Conservation (phyloP, 768 basidiomycete genomes). For the Daedaleopsis nitida region DNA sequence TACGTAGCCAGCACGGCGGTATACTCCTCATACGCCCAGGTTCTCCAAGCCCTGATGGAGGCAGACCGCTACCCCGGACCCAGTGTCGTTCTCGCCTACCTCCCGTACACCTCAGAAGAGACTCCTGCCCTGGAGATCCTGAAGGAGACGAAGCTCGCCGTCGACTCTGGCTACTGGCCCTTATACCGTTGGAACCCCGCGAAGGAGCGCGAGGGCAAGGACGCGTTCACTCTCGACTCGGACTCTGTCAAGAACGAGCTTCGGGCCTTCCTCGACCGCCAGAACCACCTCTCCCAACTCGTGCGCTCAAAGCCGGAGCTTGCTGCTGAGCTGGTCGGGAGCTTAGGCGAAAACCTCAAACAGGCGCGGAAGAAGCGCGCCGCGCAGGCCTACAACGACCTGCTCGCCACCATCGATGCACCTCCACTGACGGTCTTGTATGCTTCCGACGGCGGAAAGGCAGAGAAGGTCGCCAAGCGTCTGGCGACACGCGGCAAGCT, state of each 20-base stretch:
- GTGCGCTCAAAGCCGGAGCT: slow-evolving; percentile 78
- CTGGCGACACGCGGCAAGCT: slow-evolving; percentile 81
- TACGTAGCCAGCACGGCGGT: slow-evolving; percentile 96
- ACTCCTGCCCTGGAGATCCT: slow-evolving; percentile 85
- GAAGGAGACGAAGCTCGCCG: slow-evolving; percentile 96
- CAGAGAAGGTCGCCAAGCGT: slow-evolving; percentile 96
- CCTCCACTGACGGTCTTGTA: slow-evolving; percentile 90
- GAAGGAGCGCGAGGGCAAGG: slow-evolving; percentile 70
- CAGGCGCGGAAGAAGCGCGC: slow-evolving; percentile 83
- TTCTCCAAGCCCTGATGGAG: slow-evolving; percentile 87
- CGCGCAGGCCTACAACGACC: slow-evolving; percentile 78
- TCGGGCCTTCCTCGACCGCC: slow-evolving; percentile 89
- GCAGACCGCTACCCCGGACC: slow-evolving; percentile 91
- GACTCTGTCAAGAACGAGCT: slow-evolving; percentile 93
- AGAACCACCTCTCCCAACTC: slow-evolving; percentile 96
- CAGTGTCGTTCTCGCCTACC: slow-evolving; percentile 89
- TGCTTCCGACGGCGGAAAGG: slow-evolving; percentile 91
- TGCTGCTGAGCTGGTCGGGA: slow-evolving; percentile 80
- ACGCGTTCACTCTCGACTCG: slow-evolving; percentile 91
- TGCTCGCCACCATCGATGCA: slow-evolving; percentile 83
- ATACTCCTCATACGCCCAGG: slow-evolving; percentile 94
- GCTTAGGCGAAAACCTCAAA: slow-evolving; percentile 80
- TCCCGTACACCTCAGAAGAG: slow-evolving; percentile 83
- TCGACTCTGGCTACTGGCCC: slow-evolving; percentile 97
- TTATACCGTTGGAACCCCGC: slow-evolving; percentile 96